Conservation (phyloP, 805 yeast species). For the Saccharomycopsis fodiens region DNA sequence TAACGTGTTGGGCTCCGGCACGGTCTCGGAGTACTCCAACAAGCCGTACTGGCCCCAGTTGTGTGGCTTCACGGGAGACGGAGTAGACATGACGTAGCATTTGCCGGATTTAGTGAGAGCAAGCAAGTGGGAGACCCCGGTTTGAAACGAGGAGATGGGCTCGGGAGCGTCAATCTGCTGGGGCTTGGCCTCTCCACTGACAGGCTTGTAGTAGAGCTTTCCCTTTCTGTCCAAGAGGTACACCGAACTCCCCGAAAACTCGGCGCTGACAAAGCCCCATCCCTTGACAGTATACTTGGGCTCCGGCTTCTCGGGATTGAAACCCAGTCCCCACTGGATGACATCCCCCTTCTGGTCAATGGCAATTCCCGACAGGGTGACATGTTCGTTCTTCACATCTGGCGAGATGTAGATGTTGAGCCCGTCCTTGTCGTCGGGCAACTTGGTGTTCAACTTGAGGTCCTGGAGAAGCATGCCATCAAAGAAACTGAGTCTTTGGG, state of each 20-base stretch:
- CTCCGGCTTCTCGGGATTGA: constrained; percentile 24
- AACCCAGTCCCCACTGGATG: constrained; percentile 59
- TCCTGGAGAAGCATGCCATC: constrained; percentile 52
- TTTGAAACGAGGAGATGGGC: constrained; percentile 40
- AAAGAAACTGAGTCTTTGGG: constrained; percentile 55
- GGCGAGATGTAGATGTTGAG: constrained; percentile 14
- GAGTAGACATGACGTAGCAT: constrained; percentile 58
- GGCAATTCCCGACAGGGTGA: constrained; percentile 39
- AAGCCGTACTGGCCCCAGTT: constrained; percentile 78
- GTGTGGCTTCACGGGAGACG: constrained; percentile 37
- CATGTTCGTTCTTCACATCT: not conserved
- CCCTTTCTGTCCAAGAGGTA: constrained; percentile 38
- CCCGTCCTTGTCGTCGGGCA: constrained; percentile 16
- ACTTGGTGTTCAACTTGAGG: constrained; percentile 34
- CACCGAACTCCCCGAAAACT: constrained; percentile 46
- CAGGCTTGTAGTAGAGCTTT: constrained; percentile 34
- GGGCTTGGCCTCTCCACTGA: constrained; percentile 34
- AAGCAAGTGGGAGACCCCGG: constrained; percentile 68
- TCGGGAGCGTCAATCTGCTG: constrained; percentile 35
- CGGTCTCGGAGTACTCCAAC: constrained; percentile 63
- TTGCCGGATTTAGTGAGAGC: constrained; percentile 51
- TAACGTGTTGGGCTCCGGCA: constrained; percentile 41
- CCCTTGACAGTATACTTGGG: constrained; percentile 38
- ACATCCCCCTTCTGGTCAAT: constrained; percentile 64
- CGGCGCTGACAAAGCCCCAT: constrained; percentile 35